Conservation (phyloP, 805 yeast species). For the Metahyphopichia silvanorum region DNA sequence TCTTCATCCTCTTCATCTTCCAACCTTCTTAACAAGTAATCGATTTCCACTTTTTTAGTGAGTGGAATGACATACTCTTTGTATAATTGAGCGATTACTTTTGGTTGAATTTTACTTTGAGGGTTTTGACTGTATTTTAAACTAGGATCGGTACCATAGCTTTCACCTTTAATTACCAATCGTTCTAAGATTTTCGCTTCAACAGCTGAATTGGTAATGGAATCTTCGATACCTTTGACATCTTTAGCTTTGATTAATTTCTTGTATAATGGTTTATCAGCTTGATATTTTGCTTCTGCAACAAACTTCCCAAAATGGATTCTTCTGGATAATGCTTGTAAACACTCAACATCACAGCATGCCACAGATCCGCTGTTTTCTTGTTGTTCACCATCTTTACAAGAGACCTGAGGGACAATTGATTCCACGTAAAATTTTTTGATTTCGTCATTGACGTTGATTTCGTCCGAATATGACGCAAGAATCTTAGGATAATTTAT, state of each 20-base stretch:
- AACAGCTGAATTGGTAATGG: conserved; percentile 84
- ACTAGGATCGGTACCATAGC: conserved; percentile 87
- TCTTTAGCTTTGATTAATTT: conserved; percentile 65
- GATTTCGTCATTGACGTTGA: conserved; percentile 74
- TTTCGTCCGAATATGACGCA: conserved; percentile 68
- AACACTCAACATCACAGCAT: conserved; percentile 75
- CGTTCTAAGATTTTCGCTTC: conserved; percentile 81
- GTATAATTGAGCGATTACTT: conserved; percentile 77
- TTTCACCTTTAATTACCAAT: conserved; percentile 73
- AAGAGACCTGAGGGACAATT: conserved; percentile 75
- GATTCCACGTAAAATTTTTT: conserved; percentile 61
- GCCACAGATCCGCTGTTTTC: conserved; percentile 90
- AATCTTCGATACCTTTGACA: conserved; percentile 65
- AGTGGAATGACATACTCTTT: conserved; percentile 87
- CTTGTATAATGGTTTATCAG: conserved; percentile 61
- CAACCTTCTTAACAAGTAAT: conserved; percentile 78
- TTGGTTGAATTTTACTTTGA: conserved; percentile 77
- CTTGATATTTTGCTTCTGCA: conserved; percentile 87
- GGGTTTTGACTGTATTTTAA: conserved; percentile 63
- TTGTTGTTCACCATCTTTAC: conserved; percentile 64
- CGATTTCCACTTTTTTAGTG: conserved; percentile 94
- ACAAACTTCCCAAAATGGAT: conserved; percentile 97
- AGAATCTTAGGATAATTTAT: conserved; percentile 75
- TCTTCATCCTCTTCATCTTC: conserved; percentile 47
- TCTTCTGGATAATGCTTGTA: conserved; percentile 86